Conservation (phyloP, 2,329 filamentous ascomycete species). For the Alternaria brassicicola region DNA sequence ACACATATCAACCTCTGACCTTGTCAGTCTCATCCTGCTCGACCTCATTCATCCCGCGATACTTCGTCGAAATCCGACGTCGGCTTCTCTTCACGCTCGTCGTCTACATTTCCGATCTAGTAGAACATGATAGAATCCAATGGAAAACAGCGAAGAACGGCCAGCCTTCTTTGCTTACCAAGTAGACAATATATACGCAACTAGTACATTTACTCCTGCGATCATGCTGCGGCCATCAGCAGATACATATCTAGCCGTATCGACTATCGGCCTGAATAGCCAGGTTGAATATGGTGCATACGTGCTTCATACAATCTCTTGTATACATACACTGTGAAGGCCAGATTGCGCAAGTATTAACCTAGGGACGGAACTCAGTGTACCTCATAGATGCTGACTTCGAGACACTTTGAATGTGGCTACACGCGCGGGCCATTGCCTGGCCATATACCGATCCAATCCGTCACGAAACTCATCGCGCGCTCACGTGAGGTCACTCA, state of each 20-base stretch:
- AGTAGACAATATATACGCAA: neutral
- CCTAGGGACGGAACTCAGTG: neutral
- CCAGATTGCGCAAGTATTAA: neutral
- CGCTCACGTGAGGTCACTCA: neutral
- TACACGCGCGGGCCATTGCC: neutral
- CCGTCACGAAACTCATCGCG: neutral
- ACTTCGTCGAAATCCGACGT: neutral
- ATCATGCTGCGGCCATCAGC: neutral
- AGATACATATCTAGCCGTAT: neutral
- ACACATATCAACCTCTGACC: neutral
- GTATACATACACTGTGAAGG: neutral
- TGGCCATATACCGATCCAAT: neutral
- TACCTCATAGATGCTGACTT: neutral
- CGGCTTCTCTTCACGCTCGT: neutral
- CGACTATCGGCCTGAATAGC: neutral
- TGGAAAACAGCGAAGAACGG: neutral
- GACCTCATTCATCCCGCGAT: neutral
- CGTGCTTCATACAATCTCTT: neutral
- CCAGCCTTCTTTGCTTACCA: neutral
- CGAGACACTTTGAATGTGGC: neutral
- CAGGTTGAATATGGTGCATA: neutral
- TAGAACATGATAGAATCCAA: conserved; percentile 13
- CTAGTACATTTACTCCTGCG: neutral
- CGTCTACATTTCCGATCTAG: neutral
- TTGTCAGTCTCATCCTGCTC: neutral